Percentiles rank a stretch among this genome's conserved stretches.
Conservation (phyloP, 352 stramenopile species). For the Blastocystis sp. region DNA sequence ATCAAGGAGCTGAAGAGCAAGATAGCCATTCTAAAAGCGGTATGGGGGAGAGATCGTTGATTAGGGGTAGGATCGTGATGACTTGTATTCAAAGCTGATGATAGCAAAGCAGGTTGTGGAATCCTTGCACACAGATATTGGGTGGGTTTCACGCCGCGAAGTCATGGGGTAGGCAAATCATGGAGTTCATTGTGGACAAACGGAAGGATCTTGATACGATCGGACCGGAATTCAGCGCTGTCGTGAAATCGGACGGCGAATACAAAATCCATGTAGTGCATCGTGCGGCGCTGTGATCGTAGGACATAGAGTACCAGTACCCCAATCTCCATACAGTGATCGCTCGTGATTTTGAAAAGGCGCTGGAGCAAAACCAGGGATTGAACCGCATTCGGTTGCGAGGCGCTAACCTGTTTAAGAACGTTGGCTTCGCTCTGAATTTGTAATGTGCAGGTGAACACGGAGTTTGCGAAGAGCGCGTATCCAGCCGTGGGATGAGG, state of each 20-base stretch:
- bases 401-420: conserved; percentile 2
- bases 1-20: conserved; percentile 59
- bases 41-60: neutral
- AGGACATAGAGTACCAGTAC: conserved; percentile 70
- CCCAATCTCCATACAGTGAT: conserved; percentile 53
- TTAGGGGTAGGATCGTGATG: conserved; percentile 50
- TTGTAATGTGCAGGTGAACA: conserved; percentile 6
- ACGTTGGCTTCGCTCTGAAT: conserved; percentile 2
- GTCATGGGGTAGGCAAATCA: conserved; percentile 36
- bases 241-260: conserved; percentile 18
- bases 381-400: conserved; percentile 30
- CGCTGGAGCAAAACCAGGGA: neutral
- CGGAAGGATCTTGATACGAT: conserved; percentile 62
- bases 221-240: conserved; percentile 33
- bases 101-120: conserved; percentile 33
- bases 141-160: neutral
- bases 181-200: conserved; percentile 69
- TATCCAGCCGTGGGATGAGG: neutral
- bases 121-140: conserved; percentile 55
- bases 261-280: conserved; percentile 22
- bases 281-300: neutral
- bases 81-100: conserved; percentile 53
- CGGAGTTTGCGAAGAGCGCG: neutral
- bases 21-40: conserved; percentile 64
- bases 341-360: conserved; percentile 47